Evolutionary conservation across 2,329 filamentous ascomycete genomes (phyloP).

Genomic region (Plenodomus biglobosus): DNA sequence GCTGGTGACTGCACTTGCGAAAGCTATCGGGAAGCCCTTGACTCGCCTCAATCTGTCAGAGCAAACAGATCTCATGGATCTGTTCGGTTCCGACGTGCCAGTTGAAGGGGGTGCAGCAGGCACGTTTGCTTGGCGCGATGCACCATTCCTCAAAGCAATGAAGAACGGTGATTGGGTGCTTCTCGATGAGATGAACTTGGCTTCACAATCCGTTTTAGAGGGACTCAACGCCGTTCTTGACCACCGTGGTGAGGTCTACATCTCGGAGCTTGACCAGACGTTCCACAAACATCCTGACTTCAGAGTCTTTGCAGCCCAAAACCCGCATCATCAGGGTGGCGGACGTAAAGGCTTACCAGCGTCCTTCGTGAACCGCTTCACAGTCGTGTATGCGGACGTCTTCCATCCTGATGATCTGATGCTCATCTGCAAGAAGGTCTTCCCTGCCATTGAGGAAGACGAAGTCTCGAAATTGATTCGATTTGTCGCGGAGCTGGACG

Average conservation of each 20-base stretch:
- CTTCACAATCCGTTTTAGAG: conserved; percentile 94
- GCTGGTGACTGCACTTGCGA: conserved; percentile 80
- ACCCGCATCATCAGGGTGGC: conserved; percentile 95
- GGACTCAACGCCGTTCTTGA: conserved; percentile 95
- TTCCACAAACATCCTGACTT: conserved; percentile 90
- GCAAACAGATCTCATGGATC: conserved; percentile 94
- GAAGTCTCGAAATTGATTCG: conserved; percentile 69
- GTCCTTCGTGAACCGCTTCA: conserved; percentile 97
- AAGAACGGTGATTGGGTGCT: conserved; percentile 95
- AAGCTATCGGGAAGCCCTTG: conserved; percentile 75
- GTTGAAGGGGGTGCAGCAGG: conserved; percentile 90
- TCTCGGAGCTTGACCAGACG: conserved; percentile 91
- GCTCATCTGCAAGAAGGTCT: conserved; percentile 78
- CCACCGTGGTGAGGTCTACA: conserved; percentile 92
- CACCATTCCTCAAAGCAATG: conserved; percentile 94
- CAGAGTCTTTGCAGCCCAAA: conserved; percentile 94
- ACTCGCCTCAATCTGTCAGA: conserved; percentile 97
- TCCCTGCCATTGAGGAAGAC: conserved; percentile 61
- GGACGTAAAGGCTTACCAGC: conserved; percentile 91
- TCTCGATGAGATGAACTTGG: conserved; percentile 97
- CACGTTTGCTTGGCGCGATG: conserved; percentile 92
- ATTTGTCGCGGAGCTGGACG: conserved; percentile 80
- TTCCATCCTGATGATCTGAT: conserved; percentile 80
- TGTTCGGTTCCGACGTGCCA: conserved; percentile 95
- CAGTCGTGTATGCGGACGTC: conserved; percentile 93